Percentiles rank a stretch among this genome's conserved stretches.
phyloP scores from a whole-genome alignment of 2,329 filamentous ascomycete species.

The Onygenales sp. region DNA sequence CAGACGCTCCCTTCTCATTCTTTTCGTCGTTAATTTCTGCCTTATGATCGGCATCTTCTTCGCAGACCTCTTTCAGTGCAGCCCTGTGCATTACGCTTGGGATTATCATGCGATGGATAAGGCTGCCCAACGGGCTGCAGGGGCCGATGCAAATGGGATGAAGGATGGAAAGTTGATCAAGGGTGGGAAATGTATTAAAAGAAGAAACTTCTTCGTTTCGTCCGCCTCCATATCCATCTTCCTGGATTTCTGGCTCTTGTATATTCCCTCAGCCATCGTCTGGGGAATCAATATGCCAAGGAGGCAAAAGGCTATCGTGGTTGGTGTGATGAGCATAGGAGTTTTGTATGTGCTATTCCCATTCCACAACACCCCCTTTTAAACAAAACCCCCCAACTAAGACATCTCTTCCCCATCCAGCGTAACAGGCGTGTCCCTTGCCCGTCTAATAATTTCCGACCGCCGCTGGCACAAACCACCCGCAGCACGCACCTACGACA shows the following conservation, averaged over 20 bases:
- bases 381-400: background rate
- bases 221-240: constrained; percentile 31
- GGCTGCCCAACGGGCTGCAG: background rate
- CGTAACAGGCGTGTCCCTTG: background rate
- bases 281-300: constrained; percentile 9
- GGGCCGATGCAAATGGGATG: background rate
- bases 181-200: constrained; percentile 24
- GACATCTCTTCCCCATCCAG: background rate
- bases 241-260: constrained; percentile 30
- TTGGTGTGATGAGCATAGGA: constrained; percentile 7
- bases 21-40: constrained; percentile 22
- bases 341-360: constrained; percentile 1
- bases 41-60: constrained; percentile 30
- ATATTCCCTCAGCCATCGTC: constrained; percentile 7
- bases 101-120: constrained; percentile 7
- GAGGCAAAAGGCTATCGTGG: constrained; percentile 7
- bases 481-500: background rate
- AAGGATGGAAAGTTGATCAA: constrained; percentile 5
- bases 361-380: background rate
- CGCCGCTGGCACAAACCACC: background rate
- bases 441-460: background rate
- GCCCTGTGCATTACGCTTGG: constrained; percentile 27
- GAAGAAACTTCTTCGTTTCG: constrained; percentile 23
- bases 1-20: constrained; percentile 2
- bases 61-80: constrained; percentile 32